Evolutionary conservation across 2,329 filamentous ascomycete genomes (phyloP), one percentile per base, ranked within the genome.

Genomic region (Clonostachys byssicola): DNA sequence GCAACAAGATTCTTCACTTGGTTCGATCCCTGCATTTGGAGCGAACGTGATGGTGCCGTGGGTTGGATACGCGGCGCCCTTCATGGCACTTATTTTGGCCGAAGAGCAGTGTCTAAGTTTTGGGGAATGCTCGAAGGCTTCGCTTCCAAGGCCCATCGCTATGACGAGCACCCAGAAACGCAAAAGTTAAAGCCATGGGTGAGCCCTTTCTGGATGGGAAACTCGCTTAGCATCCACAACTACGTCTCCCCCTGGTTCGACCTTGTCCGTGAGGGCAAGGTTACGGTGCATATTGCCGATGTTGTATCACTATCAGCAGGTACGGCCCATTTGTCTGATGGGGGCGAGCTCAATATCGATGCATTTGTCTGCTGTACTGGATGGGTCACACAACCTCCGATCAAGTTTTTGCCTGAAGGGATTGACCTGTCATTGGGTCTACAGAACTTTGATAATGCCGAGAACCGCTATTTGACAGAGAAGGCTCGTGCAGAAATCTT

Each of bases 21-120:
- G 77, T 77, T 88, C 57, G 79, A 73, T 16, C 84, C 85, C 0
- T 86, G 83, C 52, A 73, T 81, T 2, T 88, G 81, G 80, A 82
- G 80, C 2, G 64, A 67, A 3, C 74, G 71, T 12, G 78, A 79
- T 51, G 80, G 78, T 1, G 33, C 49, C 8, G 78, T 66, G 43
- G 67, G 72, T 7, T 62, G 60, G n/a, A 56, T 75, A 0, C 65
- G 76, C 4, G 56, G 59, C 5, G 73, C 79, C 42, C 56, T 82
- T 3, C 77, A 83, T 43, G 64, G 69, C 3, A 81, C 74, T 1
- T 60, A 62, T 41, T 17, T 79, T 0, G 78, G 79, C 1, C 65
- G 73, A 2, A 66, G 65, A 17, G 46, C 82, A 0, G 70, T 77
- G 2, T 60, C 68, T 8, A 56, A 52, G 1, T 81, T 81, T 60